These are phyloP conservation scores for Ensete glaucum DNA, from an alignment of 176 grass and related monocot species.

Conservation along the genomic window DNA sequence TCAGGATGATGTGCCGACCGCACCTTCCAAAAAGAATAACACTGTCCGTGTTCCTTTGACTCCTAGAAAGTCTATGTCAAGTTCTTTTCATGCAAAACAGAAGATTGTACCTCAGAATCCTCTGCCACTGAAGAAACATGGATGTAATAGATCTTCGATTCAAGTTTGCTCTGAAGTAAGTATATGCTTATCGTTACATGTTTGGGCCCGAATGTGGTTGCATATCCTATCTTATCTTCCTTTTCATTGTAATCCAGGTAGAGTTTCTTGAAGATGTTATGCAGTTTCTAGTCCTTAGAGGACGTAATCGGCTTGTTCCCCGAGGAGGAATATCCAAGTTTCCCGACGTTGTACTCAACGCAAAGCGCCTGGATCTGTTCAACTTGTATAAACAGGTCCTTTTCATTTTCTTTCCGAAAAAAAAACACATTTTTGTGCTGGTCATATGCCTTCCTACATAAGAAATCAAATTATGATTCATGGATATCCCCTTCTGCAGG, in stretches of 20 bases:
- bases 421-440: background rate
- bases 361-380: slow-evolving; percentile 71
- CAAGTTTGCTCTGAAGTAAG: slow-evolving; percentile 44
- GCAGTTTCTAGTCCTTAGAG: slow-evolving; percentile 58
- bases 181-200: background rate
- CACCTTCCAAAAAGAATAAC: slow-evolving; percentile 32
- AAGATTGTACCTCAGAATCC: slow-evolving; percentile 35
- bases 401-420: background rate
- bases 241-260: slow-evolving; percentile 27
- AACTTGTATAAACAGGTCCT: slow-evolving; percentile 75
- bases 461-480: background rate
- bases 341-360: slow-evolving; percentile 60
- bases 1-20: slow-evolving; percentile 4
- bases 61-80: slow-evolving; percentile 35
- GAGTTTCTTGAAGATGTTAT: slow-evolving; percentile 72
- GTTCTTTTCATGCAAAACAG: slow-evolving; percentile 6
- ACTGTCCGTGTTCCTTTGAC: slow-evolving; percentile 13
- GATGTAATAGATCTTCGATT: slow-evolving; percentile 38
- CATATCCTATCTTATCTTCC: background rate
- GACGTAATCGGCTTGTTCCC: slow-evolving; percentile 46
- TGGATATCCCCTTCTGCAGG: slow-evolving; percentile 19
- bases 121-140: slow-evolving; percentile 69
- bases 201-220: background rate
- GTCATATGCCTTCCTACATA: background rate
- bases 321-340: slow-evolving; percentile 62